Evolutionary conservation across 441 rosid species (phyloP), one percentile per base, ranked within the genome.

Genomic region (Arabidopsis hybrid): DNA sequence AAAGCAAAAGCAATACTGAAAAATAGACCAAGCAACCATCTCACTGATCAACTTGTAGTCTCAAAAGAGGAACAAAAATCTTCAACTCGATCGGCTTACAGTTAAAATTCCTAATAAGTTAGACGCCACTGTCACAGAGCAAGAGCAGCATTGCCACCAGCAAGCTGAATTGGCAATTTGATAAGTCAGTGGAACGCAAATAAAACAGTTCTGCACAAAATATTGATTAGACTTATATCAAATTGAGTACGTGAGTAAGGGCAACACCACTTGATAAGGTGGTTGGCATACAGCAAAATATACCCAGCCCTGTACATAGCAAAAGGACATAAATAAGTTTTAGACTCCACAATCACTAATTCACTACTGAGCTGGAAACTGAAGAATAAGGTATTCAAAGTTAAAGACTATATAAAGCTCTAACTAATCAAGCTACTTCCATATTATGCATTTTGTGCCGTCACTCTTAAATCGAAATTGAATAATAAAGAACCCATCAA

Each of bases 231-330:
- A 42, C 8, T 40, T 51, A 68, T 45, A 74, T 53, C 36, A 78
- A 71, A 57, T 8, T 47, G 60, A 73, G 71, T 84, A 87, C 99
- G 85, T 89, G 96, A 76, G 99, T 95, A 56, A 95, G 91, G 64
- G 99, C 97, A 73, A 92, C 97, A 74, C 96, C 97, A 83, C 99
- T 92, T 57, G 99, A 95, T 82, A 95, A 87, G 80, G 99, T 91
- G 70, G 99, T 92, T 78, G 99, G 98, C 99, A 92, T 95, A 75
- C 99, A 95, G 88, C 87, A 85, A 89, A 95, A 95, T 75, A 95
- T 82, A 65, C 89, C 99, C 71, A 94, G 82, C 74, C 99, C 97
- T 90, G 88, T 52, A 73, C 35, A 57, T 62, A 75, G 36, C 34
- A 61, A 14, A 52, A 75, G 35, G 69, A 34, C 49, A 59, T 9